Percentiles rank a stretch among this genome's conserved stretches.
phyloP scores from a whole-genome alignment of 1,284 basidiomycete species.

The Trichosporon asahii region DNA sequence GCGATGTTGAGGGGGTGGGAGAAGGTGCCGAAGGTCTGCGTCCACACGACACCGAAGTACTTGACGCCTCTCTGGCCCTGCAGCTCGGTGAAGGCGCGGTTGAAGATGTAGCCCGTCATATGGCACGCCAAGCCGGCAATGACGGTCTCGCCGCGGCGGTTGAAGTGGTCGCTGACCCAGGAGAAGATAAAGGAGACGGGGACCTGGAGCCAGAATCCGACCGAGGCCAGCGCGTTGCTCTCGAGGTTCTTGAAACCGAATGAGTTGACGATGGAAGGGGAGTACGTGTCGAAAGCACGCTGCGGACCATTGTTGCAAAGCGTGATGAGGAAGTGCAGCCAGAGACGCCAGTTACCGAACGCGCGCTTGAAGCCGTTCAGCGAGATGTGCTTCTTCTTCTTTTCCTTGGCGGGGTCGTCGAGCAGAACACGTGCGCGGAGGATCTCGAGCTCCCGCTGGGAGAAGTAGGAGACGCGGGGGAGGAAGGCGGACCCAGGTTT shows the following conservation, averaged over 20 bases:
- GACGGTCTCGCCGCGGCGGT: slow-evolving; percentile 31
- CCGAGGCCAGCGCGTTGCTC: slow-evolving; percentile 35
- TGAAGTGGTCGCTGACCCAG: slow-evolving; percentile 35
- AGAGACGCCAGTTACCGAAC: slow-evolving; percentile 28
- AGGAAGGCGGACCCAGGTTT: slow-evolving; percentile 31
- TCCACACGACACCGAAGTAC: slow-evolving; percentile 36
- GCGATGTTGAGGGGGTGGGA: slow-evolving; percentile 38
- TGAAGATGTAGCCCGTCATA: slow-evolving; percentile 33
- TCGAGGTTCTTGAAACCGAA: slow-evolving; percentile 37
- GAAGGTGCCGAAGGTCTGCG: slow-evolving; percentile 34
- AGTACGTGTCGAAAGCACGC: slow-evolving; percentile 37
- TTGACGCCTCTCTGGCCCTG: slow-evolving; percentile 19
- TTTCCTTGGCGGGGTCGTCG: slow-evolving; percentile 41
- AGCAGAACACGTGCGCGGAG: slow-evolving; percentile 33
- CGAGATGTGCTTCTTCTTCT: slow-evolving; percentile 34
- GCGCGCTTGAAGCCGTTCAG: slow-evolving; percentile 27
- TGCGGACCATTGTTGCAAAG: slow-evolving; percentile 38
- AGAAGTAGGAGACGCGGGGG: slow-evolving; percentile 31
- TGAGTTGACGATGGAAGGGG: slow-evolving; percentile 35
- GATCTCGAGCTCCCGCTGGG: slow-evolving; percentile 38
- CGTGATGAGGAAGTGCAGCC: slow-evolving; percentile 39
- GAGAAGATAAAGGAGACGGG: slow-evolving; percentile 32
- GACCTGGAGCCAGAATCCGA: slow-evolving; percentile 39
- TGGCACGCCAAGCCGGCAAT: slow-evolving; percentile 29
- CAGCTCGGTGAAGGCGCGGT: slow-evolving; percentile 31